These are phyloP conservation scores for Staphylotrichum tortipilum DNA, from an alignment of 495 filamentous ascomycete species.

Conservation along the genomic window DNA sequence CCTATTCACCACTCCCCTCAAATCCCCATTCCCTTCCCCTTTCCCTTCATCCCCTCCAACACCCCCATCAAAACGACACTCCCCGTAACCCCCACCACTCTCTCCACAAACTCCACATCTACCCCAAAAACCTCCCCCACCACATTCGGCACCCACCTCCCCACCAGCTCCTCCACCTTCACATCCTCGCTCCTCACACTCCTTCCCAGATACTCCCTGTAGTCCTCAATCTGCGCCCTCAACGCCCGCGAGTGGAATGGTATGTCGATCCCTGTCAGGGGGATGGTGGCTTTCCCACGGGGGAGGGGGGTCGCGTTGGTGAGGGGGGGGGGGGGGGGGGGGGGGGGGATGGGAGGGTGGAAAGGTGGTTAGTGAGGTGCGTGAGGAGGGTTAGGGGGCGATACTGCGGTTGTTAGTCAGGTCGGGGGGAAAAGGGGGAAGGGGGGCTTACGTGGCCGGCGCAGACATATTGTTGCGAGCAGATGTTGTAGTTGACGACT, in stretches of 20 bases:
- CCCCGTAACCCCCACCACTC: not conserved
- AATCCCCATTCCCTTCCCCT: not conserved
- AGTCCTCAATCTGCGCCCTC: not conserved
- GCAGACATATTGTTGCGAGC: slow-evolving; percentile 91
- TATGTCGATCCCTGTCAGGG: not conserved
- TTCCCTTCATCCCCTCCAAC: not conserved
- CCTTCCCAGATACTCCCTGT: not conserved
- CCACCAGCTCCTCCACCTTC: not conserved
- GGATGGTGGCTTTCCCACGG: not conserved
- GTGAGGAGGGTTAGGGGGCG: not conserved
- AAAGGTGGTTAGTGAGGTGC: not conserved
- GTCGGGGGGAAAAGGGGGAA: slow-evolving; percentile 76
- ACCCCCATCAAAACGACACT: not conserved
- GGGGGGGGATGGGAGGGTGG: not conserved
- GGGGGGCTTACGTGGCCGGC: slow-evolving; percentile 69
- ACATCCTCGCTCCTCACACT: not conserved
- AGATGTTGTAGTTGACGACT: slow-evolving; percentile 95
- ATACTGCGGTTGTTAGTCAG: slow-evolving; percentile 58
- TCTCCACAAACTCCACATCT: not conserved
- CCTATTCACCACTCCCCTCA: no score
- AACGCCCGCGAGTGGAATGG: not conserved
- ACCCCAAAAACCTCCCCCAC: not conserved
- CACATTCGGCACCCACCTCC: not conserved
- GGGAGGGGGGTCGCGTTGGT: slow-evolving; percentile 45
- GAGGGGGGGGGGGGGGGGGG: slow-evolving; percentile 57